Evolutionary conservation across 164 flowering plant genomes (phyloP), one percentile per base, ranked within the genome.

Genomic region (Annona cherimola): DNA sequence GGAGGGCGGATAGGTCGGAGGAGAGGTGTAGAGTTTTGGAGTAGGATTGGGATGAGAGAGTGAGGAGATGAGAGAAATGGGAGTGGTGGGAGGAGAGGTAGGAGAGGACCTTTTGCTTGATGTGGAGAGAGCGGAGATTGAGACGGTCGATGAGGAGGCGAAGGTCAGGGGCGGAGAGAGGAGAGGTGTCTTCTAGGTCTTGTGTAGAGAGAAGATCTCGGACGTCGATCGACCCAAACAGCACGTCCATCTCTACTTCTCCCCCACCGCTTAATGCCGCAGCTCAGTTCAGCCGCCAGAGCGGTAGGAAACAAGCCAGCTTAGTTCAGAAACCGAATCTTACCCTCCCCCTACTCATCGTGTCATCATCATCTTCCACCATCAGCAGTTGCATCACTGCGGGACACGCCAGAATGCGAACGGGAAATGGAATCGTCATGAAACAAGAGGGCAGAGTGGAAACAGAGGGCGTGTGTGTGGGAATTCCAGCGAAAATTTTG

Each of bases 91-190:
- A 73, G 68, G 75, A 76, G 79, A 96, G 68, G 84, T 93, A 92
- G 69, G 83, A 50, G 11, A 69, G 89, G 74, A 90, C 91, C 67
- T 80, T 84, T 54, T 90, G 79, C 46, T 91, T 90, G 81, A 96
- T 91, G 66, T 78, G 80, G 61, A 81, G 86, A 19, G 98, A 91
- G 68, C 86, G 97, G 40, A 86, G 57, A 65, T 96, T 87, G 67
- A 96, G 89, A 26, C 89, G 87, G 69, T 79, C 79, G 80, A 91
- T 89, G 61, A 93, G 85, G 83, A 96, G 97, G 76, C 90, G 99
- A 85, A 96, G 99, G 81, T 96, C 99, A 40, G 97, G 99, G 1
- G 93, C 93, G 44, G 99, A 88, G 61, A 96, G 90, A 0, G 96
- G 95, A 0, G 97, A 81, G 1, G 91, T 83, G 64, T 82, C 87